These are phyloP conservation scores for Colletotrichum sidae DNA, from an alignment of 2,329 filamentous ascomycete genomes.

Conservation along the genomic window DNA sequence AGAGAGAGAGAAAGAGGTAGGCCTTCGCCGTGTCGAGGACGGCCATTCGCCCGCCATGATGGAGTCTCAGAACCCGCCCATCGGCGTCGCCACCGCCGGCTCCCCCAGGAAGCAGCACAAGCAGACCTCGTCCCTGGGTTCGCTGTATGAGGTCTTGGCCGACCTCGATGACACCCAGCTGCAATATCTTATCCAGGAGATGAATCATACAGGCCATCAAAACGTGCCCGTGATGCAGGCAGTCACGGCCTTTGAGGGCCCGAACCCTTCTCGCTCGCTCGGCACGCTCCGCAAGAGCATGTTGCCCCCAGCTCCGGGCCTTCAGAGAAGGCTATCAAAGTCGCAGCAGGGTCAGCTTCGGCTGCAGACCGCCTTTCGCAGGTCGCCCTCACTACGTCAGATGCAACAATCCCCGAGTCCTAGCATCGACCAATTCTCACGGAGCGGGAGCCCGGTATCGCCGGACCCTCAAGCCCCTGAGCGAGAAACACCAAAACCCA, in stretches of 20 bases:
- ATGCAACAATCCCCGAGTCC: background rate
- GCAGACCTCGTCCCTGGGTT: slow-evolving; percentile 23
- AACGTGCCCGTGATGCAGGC: slow-evolving; percentile 33
- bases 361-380: slow-evolving; percentile 27
- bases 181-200: slow-evolving; percentile 38
- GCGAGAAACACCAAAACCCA: background rate
- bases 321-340: slow-evolving; percentile 26
- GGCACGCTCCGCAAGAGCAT: slow-evolving; percentile 4
- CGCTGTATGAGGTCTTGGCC: slow-evolving; percentile 33
- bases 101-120: slow-evolving; percentile 18
- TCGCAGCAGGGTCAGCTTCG: slow-evolving; percentile 29
- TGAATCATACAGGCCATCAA: slow-evolving; percentile 35
- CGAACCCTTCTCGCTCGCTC: slow-evolving; percentile 3
- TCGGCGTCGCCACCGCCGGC: background rate
- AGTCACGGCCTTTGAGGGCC: slow-evolving; percentile 26
- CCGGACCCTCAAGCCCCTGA: slow-evolving; percentile 3
- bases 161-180: slow-evolving; percentile 35
- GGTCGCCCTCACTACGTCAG: slow-evolving; percentile 17
- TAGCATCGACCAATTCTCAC: background rate
- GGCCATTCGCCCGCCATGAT: slow-evolving; percentile 12
- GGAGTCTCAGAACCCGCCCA: slow-evolving; percentile 2
- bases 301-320: slow-evolving; percentile 5
- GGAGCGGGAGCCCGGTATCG: background rate
- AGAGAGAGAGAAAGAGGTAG: background rate
- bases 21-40: background rate